Conservation (phyloP, 345 rosid species). For the Psidium guajava region DNA sequence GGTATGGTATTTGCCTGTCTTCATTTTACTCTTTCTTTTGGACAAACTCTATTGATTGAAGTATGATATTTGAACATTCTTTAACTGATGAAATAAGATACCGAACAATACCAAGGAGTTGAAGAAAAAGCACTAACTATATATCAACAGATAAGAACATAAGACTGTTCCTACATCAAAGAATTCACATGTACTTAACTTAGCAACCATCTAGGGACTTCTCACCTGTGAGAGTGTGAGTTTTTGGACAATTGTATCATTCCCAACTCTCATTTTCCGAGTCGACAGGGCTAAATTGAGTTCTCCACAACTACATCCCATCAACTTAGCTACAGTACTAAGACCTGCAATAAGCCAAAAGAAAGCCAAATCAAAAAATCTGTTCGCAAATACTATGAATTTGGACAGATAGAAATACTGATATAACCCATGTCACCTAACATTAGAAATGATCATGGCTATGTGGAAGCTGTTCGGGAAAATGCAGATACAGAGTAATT, state of each 20-base stretch:
- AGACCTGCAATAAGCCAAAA: conserved; percentile 43
- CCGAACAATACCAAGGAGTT: background rate
- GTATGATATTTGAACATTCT: background rate
- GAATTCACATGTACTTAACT: background rate
- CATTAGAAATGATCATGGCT: background rate
- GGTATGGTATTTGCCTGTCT: background rate
- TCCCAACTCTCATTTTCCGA: conserved; percentile 92
- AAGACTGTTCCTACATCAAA: background rate
- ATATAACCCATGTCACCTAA: background rate
- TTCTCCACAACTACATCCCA: conserved; percentile 58
- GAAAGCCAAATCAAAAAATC: background rate
- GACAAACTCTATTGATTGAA: background rate
- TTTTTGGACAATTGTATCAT: conserved; percentile 80
- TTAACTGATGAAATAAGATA: background rate
- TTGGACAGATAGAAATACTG: background rate
- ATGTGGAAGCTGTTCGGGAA: background rate
- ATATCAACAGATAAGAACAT: background rate
- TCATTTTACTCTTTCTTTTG: background rate
- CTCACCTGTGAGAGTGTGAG: conserved; percentile 79
- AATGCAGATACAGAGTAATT: background rate
- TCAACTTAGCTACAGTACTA: conserved; percentile 59
- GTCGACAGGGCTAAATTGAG: conserved; percentile 76
- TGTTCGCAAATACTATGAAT: background rate
- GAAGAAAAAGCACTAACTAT: background rate
- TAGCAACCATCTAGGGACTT: background rate